phyloP scores from a whole-genome alignment of 2,329 filamentous ascomycete genomes.

The Colletotrichum eremochloae region DNA sequence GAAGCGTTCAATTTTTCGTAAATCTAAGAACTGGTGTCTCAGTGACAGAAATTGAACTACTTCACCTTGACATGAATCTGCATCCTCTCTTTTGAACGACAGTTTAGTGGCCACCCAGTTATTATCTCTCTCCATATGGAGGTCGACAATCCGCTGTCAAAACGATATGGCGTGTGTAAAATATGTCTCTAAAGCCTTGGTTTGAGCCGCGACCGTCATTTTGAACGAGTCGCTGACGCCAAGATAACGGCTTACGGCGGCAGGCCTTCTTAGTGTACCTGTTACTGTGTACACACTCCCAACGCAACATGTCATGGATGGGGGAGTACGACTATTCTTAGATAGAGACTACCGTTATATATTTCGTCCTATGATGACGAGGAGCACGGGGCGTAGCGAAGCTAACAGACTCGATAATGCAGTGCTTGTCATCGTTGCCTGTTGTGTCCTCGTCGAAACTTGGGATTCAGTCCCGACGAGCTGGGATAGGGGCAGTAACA shows the following conservation, averaged over 20 bases:
- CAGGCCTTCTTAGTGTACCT: not conserved
- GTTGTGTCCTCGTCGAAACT: not conserved
- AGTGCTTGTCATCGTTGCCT: not conserved
- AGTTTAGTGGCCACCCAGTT: not conserved
- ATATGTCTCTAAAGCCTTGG: not conserved
- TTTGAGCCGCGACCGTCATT: not conserved
- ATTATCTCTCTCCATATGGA: not conserved
- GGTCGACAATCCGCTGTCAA: not conserved
- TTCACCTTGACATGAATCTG: not conserved
- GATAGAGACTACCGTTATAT: not conserved
- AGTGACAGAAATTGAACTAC: not conserved
- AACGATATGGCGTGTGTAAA: not conserved
- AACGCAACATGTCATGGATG: not conserved
- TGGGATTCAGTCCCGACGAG: not conserved
- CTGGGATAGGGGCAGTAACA: not conserved
- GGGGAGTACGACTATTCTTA: not conserved
- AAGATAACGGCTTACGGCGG: not conserved
- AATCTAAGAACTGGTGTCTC: not conserved
- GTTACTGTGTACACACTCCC: not conserved
- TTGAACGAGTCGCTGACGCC: not conserved
- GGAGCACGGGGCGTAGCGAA: not conserved
- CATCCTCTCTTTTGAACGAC: not conserved
- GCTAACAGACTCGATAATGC: not conserved
- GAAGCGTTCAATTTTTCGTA: not conserved
- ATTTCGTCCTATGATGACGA: not conserved